Evolutionary conservation across 225 moss, liverwort and hornwort species (phyloP).

Genomic region (Physcomitrellopsis africana): DNA sequence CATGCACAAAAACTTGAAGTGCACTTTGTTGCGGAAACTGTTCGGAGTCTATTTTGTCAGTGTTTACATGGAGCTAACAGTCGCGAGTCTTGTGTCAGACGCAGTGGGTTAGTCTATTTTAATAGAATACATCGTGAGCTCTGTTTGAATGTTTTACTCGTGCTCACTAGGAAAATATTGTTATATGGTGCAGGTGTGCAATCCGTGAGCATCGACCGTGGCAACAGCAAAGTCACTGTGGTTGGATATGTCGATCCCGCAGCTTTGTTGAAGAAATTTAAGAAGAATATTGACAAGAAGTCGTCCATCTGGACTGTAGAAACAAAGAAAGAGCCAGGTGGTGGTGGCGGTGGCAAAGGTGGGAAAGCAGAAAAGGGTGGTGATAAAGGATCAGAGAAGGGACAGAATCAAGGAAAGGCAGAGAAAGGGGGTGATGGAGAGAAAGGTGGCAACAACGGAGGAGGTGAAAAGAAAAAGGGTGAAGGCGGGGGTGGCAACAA

Average conservation of each 20-base stretch:
- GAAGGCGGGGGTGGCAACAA: slow-evolving; percentile 25
- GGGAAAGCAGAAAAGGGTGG: slow-evolving; percentile 41
- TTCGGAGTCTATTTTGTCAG: too few relatives aligned
- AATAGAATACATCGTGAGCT: background rate
- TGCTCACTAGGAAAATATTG: background rate
- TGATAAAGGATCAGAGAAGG: slow-evolving; percentile 12
- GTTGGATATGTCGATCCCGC: slow-evolving; percentile 26
- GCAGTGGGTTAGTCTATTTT: background rate
- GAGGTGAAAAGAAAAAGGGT: slow-evolving; percentile 20
- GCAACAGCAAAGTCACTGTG: slow-evolving; percentile 41
- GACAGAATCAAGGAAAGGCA: slow-evolving; percentile 35
- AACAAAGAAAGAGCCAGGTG: slow-evolving; percentile 37
- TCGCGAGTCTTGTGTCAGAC: background rate
- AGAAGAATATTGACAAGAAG: slow-evolving; percentile 50
- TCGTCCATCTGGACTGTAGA: slow-evolving; percentile 33
- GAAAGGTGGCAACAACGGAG: slow-evolving; percentile 10
- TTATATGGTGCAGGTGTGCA: slow-evolving; percentile 41
- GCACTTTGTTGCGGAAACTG: too few relatives aligned
- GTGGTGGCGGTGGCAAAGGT: slow-evolving; percentile 36
- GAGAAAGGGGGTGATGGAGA: slow-evolving; percentile 9
- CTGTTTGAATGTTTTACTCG: background rate
- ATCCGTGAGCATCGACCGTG: slow-evolving; percentile 38
- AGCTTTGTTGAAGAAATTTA: slow-evolving; percentile 41
- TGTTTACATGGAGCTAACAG: background rate
- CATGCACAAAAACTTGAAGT: too few relatives aligned